phyloP scores from a whole-genome alignment of 2,329 filamentous ascomycete species.

The Aspergillus quadricinctus region DNA sequence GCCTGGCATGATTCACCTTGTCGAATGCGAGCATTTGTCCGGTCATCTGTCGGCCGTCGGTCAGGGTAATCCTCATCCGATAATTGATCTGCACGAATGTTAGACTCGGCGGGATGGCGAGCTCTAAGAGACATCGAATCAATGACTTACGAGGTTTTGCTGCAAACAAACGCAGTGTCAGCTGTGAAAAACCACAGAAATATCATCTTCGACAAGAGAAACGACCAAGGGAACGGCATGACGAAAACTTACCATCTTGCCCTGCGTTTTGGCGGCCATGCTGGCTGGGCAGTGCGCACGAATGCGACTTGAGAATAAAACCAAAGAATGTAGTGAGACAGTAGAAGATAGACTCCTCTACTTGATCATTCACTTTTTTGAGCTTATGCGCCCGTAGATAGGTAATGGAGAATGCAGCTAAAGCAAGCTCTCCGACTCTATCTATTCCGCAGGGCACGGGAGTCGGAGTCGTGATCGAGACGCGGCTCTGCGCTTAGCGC shows the following conservation, averaged over 20 bases:
- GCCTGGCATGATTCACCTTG: slow-evolving; percentile 57
- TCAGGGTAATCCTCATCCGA: slow-evolving; percentile 94
- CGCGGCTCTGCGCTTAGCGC: slow-evolving; percentile 25
- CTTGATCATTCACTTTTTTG: slow-evolving; percentile 9
- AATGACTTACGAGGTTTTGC: slow-evolving; percentile 60
- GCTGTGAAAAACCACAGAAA: slow-evolving; percentile 32
- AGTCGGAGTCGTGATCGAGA: slow-evolving; percentile 9
- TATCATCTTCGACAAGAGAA: neutral
- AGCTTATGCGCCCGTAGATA: slow-evolving; percentile 10
- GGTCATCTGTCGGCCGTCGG: slow-evolving; percentile 92
- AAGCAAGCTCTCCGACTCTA: slow-evolving; percentile 12
- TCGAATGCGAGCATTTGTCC: slow-evolving; percentile 98
- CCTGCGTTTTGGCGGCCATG: slow-evolving; percentile 81
- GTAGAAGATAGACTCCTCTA: slow-evolving; percentile 21
- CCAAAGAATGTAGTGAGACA: slow-evolving; percentile 23
- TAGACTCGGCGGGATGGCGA: slow-evolving; percentile 11
- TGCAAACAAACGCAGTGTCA: slow-evolving; percentile 48
- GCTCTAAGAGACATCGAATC: neutral
- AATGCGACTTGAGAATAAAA: slow-evolving; percentile 39
- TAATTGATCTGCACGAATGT: slow-evolving; percentile 86
- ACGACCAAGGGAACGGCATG: slow-evolving; percentile 1
- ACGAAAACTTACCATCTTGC: slow-evolving; percentile 85
- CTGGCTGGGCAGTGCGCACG: slow-evolving; percentile 36
- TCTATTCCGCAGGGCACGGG: slow-evolving; percentile 7
- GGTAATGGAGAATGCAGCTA: slow-evolving; percentile 1